A percentile compares a stretch with the other conserved stretches of the same genome.
Evolutionary conservation across 345 rosid species (phyloP).

Genomic region (Arabidopsis suecica): DNA sequence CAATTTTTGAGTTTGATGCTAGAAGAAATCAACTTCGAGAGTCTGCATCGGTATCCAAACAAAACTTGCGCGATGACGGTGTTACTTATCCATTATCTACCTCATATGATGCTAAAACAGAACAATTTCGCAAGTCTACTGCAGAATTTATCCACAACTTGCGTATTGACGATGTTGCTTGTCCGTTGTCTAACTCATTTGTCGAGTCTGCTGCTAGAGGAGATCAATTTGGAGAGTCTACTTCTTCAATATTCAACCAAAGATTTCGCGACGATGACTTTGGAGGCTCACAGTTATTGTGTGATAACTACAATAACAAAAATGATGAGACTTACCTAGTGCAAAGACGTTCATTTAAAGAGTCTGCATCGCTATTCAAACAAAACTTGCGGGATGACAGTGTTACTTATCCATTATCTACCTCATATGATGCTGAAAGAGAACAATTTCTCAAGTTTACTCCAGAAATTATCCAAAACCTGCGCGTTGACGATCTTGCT

Average conservation of each 20-base stretch:
- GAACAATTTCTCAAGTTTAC: slow-evolving; percentile 34
- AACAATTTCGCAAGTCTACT: too few relatives aligned
- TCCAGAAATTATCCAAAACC: too few relatives aligned
- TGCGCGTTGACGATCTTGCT: too few relatives aligned
- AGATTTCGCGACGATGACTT: slow-evolving; percentile 38
- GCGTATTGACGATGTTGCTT: too few relatives aligned
- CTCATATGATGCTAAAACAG: too few relatives aligned
- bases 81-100: not conserved
- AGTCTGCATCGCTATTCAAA: too few relatives aligned
- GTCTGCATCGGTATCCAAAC: slow-evolving; percentile 56
- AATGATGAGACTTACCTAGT: slow-evolving; percentile 43
- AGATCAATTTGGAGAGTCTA: slow-evolving; percentile 49
- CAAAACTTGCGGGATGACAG: too few relatives aligned
- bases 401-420: too few relatives aligned
- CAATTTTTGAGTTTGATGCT: too few relatives aligned
- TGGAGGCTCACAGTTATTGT: slow-evolving; percentile 52
- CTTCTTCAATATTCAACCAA: slow-evolving; percentile 56
- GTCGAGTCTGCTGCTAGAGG: slow-evolving; percentile 54
- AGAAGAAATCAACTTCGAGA: slow-evolving; percentile 48
- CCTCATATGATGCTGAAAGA: slow-evolving; percentile 27
- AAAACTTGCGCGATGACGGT: slow-evolving; percentile 41
- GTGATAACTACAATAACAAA: slow-evolving; percentile 56
- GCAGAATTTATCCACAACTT: too few relatives aligned
- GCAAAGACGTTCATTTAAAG: slow-evolving; percentile 48
- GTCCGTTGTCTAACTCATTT: slow-evolving; percentile 39